Evolutionary conservation across 495 filamentous ascomycete species (phyloP).

Genomic region (Saxispiralis lemnorum): DNA sequence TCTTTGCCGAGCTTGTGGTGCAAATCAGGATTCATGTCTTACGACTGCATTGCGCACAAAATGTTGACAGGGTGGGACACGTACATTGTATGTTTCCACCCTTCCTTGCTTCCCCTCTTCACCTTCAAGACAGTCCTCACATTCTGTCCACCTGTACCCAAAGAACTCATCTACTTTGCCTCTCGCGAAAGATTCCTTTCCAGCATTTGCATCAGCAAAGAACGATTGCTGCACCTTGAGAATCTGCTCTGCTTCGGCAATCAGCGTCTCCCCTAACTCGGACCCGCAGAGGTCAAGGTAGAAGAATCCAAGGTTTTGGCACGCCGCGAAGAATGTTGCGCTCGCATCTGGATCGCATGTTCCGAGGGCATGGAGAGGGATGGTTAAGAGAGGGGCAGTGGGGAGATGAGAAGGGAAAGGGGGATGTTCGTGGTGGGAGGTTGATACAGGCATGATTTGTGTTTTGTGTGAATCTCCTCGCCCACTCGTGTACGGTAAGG

Average conservation of each 20-base stretch:
- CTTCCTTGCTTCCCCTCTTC: conserved; percentile 35
- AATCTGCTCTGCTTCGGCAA: conserved; percentile 11
- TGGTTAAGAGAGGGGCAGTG: conserved; percentile 36
- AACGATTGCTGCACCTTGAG: conserved; percentile 5
- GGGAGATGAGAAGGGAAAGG: conserved; percentile 37
- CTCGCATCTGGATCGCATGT: conserved; percentile 27
- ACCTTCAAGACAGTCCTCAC: conserved; percentile 26
- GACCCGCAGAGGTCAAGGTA: conserved; percentile 12
- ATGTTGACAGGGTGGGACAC: conserved; percentile 6
- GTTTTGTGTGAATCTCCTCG: too few species aligned
- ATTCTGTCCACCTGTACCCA: conserved; percentile 32
- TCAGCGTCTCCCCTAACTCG: conserved; percentile 6
- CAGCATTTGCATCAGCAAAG: conserved; percentile 3
- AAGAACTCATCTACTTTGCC: conserved; percentile 46
- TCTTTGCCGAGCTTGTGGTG: not conserved
- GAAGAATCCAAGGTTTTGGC: conserved; percentile 15
- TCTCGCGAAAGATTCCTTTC: conserved; percentile 21
- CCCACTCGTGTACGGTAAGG: too few species aligned
- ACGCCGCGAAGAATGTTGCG: conserved; percentile 18
- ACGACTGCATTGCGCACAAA: too few species aligned
- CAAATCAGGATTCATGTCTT: too few species aligned
- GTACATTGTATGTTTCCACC: conserved; percentile 48
- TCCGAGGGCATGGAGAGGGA: conserved; percentile 35
- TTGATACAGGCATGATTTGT: not conserved
- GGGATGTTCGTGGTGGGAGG: conserved; percentile 19